phyloP scores from a whole-genome alignment of 495 filamentous ascomycete genomes.

The Aspergillus mulundensis region DNA sequence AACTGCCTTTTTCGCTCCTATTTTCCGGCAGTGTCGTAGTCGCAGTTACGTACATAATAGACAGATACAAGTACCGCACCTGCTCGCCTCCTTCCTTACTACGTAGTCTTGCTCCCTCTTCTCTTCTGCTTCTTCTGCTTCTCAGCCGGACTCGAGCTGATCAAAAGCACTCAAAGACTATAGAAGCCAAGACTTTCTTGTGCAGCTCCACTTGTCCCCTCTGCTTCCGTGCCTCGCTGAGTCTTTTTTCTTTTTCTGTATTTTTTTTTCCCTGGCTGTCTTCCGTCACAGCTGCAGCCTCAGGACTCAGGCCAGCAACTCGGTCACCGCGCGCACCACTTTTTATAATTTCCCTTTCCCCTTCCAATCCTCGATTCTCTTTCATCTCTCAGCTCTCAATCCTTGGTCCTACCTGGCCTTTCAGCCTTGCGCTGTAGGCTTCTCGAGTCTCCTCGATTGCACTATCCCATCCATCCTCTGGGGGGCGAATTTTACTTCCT shows the following conservation, averaged over 20 bases:
- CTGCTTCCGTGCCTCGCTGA: constrained; percentile 26
- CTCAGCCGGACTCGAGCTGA: constrained; percentile 7
- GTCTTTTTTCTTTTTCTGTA: constrained; percentile 13
- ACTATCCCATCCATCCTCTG: constrained; percentile 8
- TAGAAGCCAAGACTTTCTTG: constrained; percentile 13
- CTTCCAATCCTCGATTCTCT: constrained; percentile 6
- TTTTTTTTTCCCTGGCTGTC: constrained; percentile 16
- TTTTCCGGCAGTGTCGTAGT: constrained; percentile 1
- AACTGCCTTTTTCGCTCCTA: not conserved
- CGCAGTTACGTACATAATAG: not conserved
- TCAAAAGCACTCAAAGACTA: constrained; percentile 1
- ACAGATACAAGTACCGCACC: not conserved
- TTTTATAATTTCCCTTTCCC: constrained; percentile 23
- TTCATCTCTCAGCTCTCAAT: constrained; percentile 6
- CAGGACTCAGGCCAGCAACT: constrained; percentile 32
- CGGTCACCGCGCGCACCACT: constrained; percentile 20
- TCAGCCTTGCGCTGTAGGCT: constrained; percentile 25
- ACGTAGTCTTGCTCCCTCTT: constrained; percentile 7
- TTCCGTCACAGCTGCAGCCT: constrained; percentile 29
- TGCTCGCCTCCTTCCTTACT: constrained; percentile 21
- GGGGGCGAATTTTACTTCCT: constrained; percentile 15
- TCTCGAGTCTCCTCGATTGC: not conserved
- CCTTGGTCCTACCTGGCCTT: constrained; percentile 13
- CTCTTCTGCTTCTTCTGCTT: constrained; percentile 7
- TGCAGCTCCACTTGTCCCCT: constrained; percentile 17